phyloP scores from a whole-genome alignment of 805 yeast species.

The Zygotorulaspora florentina region DNA sequence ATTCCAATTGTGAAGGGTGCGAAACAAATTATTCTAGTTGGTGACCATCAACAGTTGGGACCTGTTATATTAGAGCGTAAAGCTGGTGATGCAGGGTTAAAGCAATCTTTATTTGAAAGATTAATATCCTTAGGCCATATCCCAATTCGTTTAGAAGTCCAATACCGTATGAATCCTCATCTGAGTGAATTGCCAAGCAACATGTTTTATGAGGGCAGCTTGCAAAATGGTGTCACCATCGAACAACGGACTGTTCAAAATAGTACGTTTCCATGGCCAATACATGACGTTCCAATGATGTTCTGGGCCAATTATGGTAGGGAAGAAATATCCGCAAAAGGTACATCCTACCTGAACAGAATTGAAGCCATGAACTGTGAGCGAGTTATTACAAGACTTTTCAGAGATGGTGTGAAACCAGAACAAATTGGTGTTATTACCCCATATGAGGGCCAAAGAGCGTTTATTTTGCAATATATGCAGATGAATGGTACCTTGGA shows the following conservation, averaged over 20 bases:
- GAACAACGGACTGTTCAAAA: constrained; percentile 57
- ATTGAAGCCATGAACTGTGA: constrained; percentile 89
- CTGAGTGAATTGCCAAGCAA: constrained; percentile 84
- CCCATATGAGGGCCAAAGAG: constrained; percentile 92
- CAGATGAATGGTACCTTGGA: constrained; percentile 64
- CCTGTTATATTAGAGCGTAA: constrained; percentile 79
- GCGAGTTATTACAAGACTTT: constrained; percentile 64
- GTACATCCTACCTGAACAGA: constrained; percentile 77
- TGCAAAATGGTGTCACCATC: constrained; percentile 86
- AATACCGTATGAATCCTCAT: constrained; percentile 92
- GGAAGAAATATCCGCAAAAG: constrained; percentile 80
- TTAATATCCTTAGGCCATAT: constrained; percentile 74
- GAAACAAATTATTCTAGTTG: constrained; percentile 83
- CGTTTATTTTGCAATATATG: constrained; percentile 76
- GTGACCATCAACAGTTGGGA: constrained; percentile 94
- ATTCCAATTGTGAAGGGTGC: constrained; percentile 89
- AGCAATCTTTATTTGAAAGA: constrained; percentile 84
- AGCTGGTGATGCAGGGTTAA: constrained; percentile 83
- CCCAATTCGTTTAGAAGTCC: constrained; percentile 85
- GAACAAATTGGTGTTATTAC: constrained; percentile 87
- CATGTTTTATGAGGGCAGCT: constrained; percentile 86
- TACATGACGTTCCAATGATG: constrained; percentile 83
- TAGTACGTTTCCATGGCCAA: constrained; percentile 87
- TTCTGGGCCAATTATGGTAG: constrained; percentile 88
- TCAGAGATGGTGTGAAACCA: constrained; percentile 73